Evolutionary conservation across 352 stramenopile genomes (phyloP), one percentile per base, ranked within the genome.

Genomic region (Elongisporangium anandrum): DNA sequence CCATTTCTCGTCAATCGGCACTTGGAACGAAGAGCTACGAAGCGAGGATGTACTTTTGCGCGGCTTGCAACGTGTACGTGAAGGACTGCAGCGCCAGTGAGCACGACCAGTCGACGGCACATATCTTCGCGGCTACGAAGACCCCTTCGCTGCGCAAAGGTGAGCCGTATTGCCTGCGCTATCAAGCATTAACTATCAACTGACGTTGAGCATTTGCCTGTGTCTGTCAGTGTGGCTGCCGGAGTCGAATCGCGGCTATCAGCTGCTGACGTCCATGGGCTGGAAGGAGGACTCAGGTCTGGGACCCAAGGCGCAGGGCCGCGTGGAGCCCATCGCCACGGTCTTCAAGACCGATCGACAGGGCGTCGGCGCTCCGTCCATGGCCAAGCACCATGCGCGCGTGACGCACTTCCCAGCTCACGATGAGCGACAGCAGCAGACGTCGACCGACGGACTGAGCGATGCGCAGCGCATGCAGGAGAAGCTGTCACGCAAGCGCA

Each of bases 11-110:
- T 7, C 3, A 34, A 34, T 7, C 24, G 24, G 24, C 24, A 34
- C 39, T n/a, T n/a, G n/a, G n/a, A n/a, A n/a, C n/a, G n/a, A n/a
- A n/a, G n/a, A n/a, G n/a, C n/a, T n/a, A n/a, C n/a, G n/a, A n/a
- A n/a, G n/a, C n/a, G n/a, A n/a, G 1, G 54, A 88, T 88, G 79
- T 87, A 85, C 66, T 88, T 84, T 57, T 87, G 76, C 56, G 52
- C 74, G 3, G 74, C 76, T n/a, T 88, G 72, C 63, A 78, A 81
- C 16, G 54, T 87, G 47, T 88, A 88, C 64, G 66, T 87, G 54
- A 66, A 75, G 47, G 79, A 87, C 64, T 65, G 68, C 38, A 86
- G 63, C 60, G 70, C 63, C 9, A 47, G 50, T n/a, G 68, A 82
- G 56, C 75, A 89, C 64, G 77, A 86, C 69, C 63, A 79, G 68